A percentile compares a stretch with the other conserved stretches of the same genome.
phyloP scores from a whole-genome alignment of 768 basidiomycete genomes.

The Fomitopsis serialis region DNA sequence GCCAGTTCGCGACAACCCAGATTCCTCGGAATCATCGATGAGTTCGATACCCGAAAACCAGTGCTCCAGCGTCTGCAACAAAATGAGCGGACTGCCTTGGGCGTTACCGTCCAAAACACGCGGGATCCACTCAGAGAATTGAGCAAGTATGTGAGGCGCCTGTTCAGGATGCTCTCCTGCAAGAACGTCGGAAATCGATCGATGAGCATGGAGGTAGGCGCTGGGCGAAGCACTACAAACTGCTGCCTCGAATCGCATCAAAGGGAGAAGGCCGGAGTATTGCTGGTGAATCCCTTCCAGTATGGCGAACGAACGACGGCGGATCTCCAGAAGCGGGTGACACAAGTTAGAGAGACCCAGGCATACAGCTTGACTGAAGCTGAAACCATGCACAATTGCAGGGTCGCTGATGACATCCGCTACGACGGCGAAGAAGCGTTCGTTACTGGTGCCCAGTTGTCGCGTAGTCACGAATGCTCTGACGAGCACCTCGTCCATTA shows the following conservation, averaged over 20 bases:
- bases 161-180: slow-evolving; percentile 71
- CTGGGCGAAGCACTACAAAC: slow-evolving; percentile 68
- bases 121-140: slow-evolving; percentile 71
- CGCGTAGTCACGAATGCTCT: slow-evolving; percentile 61
- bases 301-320: slow-evolving; percentile 74
- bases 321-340: slow-evolving; percentile 56
- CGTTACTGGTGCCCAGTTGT: slow-evolving; percentile 48
- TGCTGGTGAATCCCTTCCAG: slow-evolving; percentile 70
- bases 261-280: slow-evolving; percentile 56
- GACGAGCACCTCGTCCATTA: slow-evolving; percentile 61
- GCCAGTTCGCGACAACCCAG: slow-evolving; percentile 52
- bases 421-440: slow-evolving; percentile 74
- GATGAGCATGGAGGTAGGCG: slow-evolving; percentile 78
- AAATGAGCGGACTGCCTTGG: slow-evolving; percentile 45
- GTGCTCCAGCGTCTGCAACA: slow-evolving; percentile 75
- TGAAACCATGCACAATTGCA: slow-evolving; percentile 49
- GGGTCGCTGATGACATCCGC: slow-evolving; percentile 58
- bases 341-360: slow-evolving; percentile 83
- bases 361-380: slow-evolving; percentile 69
- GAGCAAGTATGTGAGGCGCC: slow-evolving; percentile 57
- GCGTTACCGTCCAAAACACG: slow-evolving; percentile 48
- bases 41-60: slow-evolving; percentile 81
- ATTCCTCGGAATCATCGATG: slow-evolving; percentile 48
- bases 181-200: slow-evolving; percentile 69
- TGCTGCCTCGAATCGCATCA: slow-evolving; percentile 70